Evolutionary conservation across 2,329 filamentous ascomycete species (phyloP).

Genomic region (Furcasterigmium sp.): DNA sequence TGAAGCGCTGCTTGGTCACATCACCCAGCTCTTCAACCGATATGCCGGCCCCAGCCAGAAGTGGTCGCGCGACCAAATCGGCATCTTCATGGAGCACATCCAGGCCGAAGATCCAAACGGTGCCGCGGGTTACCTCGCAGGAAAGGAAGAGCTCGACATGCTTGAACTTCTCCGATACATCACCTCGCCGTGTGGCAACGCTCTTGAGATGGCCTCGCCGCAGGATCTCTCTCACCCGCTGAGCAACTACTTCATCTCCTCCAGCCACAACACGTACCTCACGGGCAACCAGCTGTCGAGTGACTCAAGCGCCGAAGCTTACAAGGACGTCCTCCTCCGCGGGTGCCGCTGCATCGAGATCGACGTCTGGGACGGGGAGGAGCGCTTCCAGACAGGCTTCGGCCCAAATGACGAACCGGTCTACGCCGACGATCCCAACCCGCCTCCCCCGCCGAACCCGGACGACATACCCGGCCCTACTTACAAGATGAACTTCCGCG

Average conservation of each 20-base stretch:
- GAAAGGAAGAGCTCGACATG: conserved; percentile 35
- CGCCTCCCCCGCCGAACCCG: too few relatives aligned
- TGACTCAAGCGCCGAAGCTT: conserved; percentile 79
- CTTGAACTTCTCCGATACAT: conserved; percentile 47
- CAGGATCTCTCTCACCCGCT: conserved; percentile 67
- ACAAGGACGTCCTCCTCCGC: conserved; percentile 75
- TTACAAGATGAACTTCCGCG: too few relatives aligned
- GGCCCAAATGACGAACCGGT: too few relatives aligned
- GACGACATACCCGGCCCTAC: too few relatives aligned
- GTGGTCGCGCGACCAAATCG: conserved; percentile 39
- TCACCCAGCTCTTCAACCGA: conserved; percentile 39
- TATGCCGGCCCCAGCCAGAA: conserved; percentile 33
- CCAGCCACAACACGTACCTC: conserved; percentile 91
- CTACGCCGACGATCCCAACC: too few relatives aligned
- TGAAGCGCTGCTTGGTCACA: conserved; percentile 30
- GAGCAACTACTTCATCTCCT: conserved; percentile 88
- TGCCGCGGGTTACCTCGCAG: conserved; percentile 9
- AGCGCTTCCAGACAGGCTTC: conserved; percentile 25
- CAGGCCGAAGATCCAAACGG: conserved; percentile 34
- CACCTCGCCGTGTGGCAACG: conserved; percentile 39
- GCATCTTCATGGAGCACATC: conserved; percentile 37
- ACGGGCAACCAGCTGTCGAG: conserved; percentile 83
- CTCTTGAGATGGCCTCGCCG: conserved; percentile 29
- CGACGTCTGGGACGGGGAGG: conserved; percentile 87
- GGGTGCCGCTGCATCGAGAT: conserved; percentile 91